phyloP scores from a whole-genome alignment of 192 early-diverging fungal genomes.

The Kappamyces sp. region DNA sequence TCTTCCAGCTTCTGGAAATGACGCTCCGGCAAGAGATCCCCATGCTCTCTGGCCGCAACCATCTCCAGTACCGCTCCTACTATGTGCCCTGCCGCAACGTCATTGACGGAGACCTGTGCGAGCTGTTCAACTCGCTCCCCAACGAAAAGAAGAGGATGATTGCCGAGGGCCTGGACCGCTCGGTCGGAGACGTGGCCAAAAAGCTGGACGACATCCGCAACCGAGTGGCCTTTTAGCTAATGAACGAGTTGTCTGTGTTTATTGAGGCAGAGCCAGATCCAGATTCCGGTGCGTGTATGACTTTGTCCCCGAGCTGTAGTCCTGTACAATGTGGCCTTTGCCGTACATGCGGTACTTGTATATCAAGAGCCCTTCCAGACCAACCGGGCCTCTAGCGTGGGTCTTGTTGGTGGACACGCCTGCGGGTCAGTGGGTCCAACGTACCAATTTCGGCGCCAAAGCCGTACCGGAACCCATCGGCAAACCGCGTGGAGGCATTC shows the following conservation, averaged over 20 bases:
- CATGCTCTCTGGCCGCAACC: slow-evolving; percentile 80
- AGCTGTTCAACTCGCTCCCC: slow-evolving; percentile 70
- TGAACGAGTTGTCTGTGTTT: too few species aligned
- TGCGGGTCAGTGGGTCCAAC: not conserved
- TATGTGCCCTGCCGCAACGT: slow-evolving; percentile 67
- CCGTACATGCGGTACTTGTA: slow-evolving; percentile 96
- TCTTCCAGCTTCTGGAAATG: slow-evolving; percentile 88
- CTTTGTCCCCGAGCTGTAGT: slow-evolving; percentile 76
- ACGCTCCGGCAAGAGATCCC: slow-evolving; percentile 70
- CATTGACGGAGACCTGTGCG: slow-evolving; percentile 91
- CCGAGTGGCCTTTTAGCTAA: slow-evolving; percentile 41
- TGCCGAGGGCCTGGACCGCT: slow-evolving; percentile 83
- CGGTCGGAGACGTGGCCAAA: slow-evolving; percentile 76
- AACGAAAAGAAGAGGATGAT: slow-evolving; percentile 67
- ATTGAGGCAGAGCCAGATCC: slow-evolving; percentile 18
- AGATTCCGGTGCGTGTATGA: slow-evolving; percentile 54
- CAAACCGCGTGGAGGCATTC: slow-evolving; percentile 94
- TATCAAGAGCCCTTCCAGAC: slow-evolving; percentile 93
- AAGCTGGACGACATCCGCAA: slow-evolving; percentile 86
- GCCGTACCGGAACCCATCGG: slow-evolving; percentile 97
- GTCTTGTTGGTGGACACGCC: slow-evolving; percentile 95
- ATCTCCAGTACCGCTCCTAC: slow-evolving; percentile 73
- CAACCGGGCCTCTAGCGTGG: slow-evolving; percentile 96
- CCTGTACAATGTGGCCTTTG: slow-evolving; percentile 72
- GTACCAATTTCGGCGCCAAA: slow-evolving; percentile 98